Evolutionary conservation across 805 yeast genomes (phyloP), one percentile per base, ranked within the genome.

Genomic region (Huiozyma naganishii): DNA sequence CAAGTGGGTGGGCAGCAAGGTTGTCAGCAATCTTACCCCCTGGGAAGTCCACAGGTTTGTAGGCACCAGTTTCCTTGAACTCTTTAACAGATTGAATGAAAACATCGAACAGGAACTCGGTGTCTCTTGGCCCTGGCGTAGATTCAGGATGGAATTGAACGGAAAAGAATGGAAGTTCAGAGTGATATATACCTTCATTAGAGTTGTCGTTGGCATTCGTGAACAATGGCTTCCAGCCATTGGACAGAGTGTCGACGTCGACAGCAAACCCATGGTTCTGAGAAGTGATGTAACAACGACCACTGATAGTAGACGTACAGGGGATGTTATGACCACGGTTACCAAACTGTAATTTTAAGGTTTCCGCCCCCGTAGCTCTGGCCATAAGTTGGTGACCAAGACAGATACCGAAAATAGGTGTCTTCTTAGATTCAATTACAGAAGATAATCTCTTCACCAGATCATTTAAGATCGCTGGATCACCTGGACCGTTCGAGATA

Each of bases 121-220:
- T 92, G 65, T 92, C 99, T 65, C 95, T 80, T 64, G 99, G 99
- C 65, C 99, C 99, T 40, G 98, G 97, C 41, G 95, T 87, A 27
- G 97, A 86, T 73, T 92, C 99, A 27, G 99, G 99, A 65, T 92
- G 99, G 76, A 92, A 90, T 73, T 92, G 99, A 40, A 92, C 97
- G 11, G 98, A 92, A 74, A 92, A 92, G 64, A 73, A 83, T 35
- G 99, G 98, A 65, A 83, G 74, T 52, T 78, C 72, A 37, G 81
- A 75, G 69, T 90, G 86, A 72, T 87, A 90, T 50, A 92, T 87
- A 80, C 99, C 99, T 73, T 92, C 99, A 67, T 92, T 92, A 34
- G 97, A 88, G 44, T 89, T 90, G 68, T 92, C 99, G 62, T 92
- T 92, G 48, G 97, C 86, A 61, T 92, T 92, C 39, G 87, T 89